phyloP scores from a whole-genome alignment of 257 asterid species.

The Solanum sparsipilum region DNA sequence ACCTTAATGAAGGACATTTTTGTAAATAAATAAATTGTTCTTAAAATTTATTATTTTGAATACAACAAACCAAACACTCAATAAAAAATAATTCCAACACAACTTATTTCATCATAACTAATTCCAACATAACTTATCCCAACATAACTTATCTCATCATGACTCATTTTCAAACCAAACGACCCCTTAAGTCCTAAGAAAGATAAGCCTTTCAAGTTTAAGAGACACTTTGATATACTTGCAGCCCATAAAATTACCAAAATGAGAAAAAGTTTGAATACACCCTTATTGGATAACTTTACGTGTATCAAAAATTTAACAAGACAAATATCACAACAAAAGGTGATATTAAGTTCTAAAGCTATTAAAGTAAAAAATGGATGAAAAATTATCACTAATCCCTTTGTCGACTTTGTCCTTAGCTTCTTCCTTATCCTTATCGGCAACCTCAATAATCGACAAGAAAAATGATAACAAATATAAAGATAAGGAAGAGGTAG shows the following conservation, averaged over 20 bases:
- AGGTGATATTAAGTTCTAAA: neutral
- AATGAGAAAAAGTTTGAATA: neutral
- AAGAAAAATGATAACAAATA: no score
- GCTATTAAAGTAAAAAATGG: neutral
- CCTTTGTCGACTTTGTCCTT: neutral
- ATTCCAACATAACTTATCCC: no score
- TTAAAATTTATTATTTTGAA: no score
- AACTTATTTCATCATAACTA: no score
- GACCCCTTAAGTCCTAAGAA: neutral
- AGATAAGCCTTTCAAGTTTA: neutral
- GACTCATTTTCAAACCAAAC: no score
- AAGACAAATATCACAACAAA: neutral
- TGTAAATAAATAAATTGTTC: no score
- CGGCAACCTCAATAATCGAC: neutral
- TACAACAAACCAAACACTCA: no score
- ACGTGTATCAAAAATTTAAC: neutral
- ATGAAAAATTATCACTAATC: neutral
- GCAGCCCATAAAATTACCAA: neutral
- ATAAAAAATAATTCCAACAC: no score
- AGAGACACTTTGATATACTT: neutral
- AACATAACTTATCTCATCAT: no score
- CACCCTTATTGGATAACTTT: neutral
- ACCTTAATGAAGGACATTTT: no score
- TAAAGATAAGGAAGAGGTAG: no score
- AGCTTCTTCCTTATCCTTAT: neutral